A percentile compares a stretch with the other conserved stretches of the same genome.
Conservation (phyloP, 2,329 filamentous ascomycete species). For the Macrophomina phaseolina region DNA sequence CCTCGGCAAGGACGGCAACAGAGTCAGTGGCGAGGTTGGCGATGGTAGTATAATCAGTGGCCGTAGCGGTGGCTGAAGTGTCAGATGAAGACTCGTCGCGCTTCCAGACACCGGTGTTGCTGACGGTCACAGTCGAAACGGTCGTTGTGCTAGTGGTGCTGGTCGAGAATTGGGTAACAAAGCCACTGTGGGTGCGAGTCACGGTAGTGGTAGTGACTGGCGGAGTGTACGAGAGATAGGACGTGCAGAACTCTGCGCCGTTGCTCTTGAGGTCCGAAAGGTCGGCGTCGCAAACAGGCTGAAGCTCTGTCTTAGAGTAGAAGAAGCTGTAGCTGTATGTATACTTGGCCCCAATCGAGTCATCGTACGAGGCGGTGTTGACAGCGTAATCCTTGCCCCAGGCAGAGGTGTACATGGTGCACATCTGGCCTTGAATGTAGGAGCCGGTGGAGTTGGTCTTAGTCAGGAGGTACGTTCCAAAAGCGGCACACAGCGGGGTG, state of each 20-base stretch:
- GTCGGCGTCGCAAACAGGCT: constrained; percentile 1
- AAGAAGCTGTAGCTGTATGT: constrained; percentile 20
- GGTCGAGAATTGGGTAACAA: not conserved
- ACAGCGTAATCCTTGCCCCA: not conserved
- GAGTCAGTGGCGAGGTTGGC: not conserved
- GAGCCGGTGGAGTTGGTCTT: constrained; percentile 31
- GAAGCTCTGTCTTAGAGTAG: not conserved
- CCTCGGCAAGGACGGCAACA: too few species aligned
- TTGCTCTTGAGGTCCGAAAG: not conserved
- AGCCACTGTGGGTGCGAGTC: too few species aligned
- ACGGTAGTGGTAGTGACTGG: not conserved
- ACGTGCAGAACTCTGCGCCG: constrained; percentile 11
- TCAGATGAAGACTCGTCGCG: too few species aligned
- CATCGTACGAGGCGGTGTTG: constrained; percentile 1
- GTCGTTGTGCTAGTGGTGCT: too few species aligned
- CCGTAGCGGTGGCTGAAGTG: too few species aligned
- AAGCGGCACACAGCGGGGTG: constrained; percentile 36
- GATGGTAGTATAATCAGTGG: too few species aligned
- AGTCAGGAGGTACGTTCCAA: constrained; percentile 41
- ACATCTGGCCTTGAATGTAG: constrained; percentile 34
- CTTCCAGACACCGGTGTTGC: too few species aligned
- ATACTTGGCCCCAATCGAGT: not conserved
- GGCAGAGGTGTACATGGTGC: constrained; percentile 15
- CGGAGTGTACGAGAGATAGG: not conserved
- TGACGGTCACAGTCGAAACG: too few species aligned